A percentile compares a stretch with the other conserved stretches of the same genome.
These are phyloP conservation scores for Pinus tabuliformis DNA, from an alignment of 75 land plant genomes.

Conservation along the genomic window DNA sequence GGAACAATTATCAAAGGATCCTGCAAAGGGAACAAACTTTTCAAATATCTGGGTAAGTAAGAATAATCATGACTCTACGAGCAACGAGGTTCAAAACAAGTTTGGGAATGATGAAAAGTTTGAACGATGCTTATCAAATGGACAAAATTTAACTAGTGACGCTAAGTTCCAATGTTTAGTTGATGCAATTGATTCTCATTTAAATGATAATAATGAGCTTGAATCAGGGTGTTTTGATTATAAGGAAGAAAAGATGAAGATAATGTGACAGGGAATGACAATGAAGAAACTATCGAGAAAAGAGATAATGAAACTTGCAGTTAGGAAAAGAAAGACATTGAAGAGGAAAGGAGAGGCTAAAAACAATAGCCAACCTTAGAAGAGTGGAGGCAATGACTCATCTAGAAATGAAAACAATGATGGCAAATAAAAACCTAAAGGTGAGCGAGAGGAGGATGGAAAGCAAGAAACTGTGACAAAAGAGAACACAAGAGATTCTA, in stretches of 20 bases:
- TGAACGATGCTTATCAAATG: too few species aligned
- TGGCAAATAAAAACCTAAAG: background rate
- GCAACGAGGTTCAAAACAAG: too few species aligned
- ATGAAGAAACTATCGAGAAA: background rate
- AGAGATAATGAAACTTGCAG: background rate
- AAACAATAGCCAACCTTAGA: background rate
- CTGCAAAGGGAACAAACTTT: too few species aligned
- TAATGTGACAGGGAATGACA: background rate
- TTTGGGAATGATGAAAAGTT: too few species aligned
- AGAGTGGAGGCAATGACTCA: background rate
- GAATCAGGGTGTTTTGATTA: too few species aligned
- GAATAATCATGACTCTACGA: too few species aligned
- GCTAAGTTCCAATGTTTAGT: too few species aligned
- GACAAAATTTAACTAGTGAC: too few species aligned
- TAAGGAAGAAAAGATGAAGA: background rate
- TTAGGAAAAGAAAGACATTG: background rate
- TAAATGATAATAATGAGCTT: too few species aligned
- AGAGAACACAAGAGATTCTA: conserved; percentile 1
- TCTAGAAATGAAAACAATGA: background rate
- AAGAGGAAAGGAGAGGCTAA: background rate
- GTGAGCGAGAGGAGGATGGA: background rate
- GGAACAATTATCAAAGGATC: too few species aligned
- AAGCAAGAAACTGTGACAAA: background rate
- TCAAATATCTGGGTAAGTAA: too few species aligned
- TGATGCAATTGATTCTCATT: too few species aligned